Conservation (phyloP, 2,329 filamentous ascomycete species). For the Colletotrichum tropicicola region DNA sequence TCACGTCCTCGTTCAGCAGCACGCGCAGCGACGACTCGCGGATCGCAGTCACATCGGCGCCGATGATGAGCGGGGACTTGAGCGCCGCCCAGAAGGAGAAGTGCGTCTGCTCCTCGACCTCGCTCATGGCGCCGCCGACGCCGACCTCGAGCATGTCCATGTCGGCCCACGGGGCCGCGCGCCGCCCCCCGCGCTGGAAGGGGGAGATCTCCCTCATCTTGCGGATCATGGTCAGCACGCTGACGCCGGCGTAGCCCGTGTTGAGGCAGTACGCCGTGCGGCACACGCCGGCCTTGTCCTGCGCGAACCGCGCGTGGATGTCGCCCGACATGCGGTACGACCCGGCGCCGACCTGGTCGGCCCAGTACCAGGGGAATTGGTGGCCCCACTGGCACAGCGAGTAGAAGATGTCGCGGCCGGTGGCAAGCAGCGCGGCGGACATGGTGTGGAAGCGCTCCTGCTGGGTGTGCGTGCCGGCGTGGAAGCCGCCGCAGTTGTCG, state of each 20-base stretch:
- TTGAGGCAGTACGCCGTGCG: conserved; percentile 44
- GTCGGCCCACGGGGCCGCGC: conserved; percentile 38
- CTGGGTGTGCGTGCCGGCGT: conserved; percentile 55
- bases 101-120: conserved; percentile 49
- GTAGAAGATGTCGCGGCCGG: conserved; percentile 42
- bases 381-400: conserved; percentile 45
- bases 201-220: conserved; percentile 43
- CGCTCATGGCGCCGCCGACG: conserved; percentile 36
- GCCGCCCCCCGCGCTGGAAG: conserved; percentile 41
- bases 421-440: conserved; percentile 41
- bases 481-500: conserved; percentile 60
- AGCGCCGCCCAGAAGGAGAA: conserved; percentile 56
- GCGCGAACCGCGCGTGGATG: conserved; percentile 40
- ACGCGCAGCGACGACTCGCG: conserved; percentile 24
- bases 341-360: conserved; percentile 33
- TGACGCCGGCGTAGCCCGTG: conserved; percentile 42
- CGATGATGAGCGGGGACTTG: conserved; percentile 54
- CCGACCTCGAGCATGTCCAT: conserved; percentile 55
- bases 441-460: conserved; percentile 51
- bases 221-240: conserved; percentile 41
- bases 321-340: conserved; percentile 44
- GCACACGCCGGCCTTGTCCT: conserved; percentile 36
- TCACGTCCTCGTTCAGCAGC: conserved; percentile 32
- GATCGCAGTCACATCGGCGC: conserved; percentile 45
- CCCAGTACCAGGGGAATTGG: conserved; percentile 36